Evolutionary conservation across 2,329 filamentous ascomycete genomes (phyloP).

Genomic region (Exophiala bonariae): DNA sequence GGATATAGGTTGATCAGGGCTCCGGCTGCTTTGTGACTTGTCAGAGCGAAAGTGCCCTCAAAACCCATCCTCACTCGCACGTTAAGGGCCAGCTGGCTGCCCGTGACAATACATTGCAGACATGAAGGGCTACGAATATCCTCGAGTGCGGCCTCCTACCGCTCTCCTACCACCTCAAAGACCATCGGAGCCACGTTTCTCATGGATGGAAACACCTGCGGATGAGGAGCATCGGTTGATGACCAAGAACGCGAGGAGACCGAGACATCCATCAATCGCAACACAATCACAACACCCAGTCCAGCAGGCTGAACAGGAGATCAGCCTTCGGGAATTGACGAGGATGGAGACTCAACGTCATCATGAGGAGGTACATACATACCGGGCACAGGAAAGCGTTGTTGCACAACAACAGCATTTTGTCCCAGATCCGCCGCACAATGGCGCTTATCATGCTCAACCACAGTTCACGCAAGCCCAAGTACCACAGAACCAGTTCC

Average conservation of each 20-base stretch:
- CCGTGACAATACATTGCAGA: conserved; percentile 2
- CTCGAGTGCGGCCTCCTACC: conserved; percentile 22
- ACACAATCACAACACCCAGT: background rate
- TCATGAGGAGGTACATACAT: conserved; percentile 1
- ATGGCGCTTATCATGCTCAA: conserved; percentile 6
- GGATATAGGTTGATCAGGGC: conserved; percentile 6
- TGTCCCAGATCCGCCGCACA: conserved; percentile 5
- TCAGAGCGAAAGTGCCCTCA: too few relatives aligned
- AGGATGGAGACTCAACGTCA: conserved; percentile 15
- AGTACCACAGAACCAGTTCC: background rate
- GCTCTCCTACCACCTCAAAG: conserved; percentile 15
- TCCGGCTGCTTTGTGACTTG: too few relatives aligned
- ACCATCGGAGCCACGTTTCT: conserved; percentile 15
- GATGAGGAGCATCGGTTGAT: conserved; percentile 18
- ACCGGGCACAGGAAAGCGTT: conserved; percentile 9
- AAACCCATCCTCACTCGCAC: too few relatives aligned
- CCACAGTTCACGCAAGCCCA: background rate
- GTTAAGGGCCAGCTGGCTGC: conserved; percentile 13
- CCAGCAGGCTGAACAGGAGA: conserved; percentile 1
- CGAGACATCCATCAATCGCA: background rate
- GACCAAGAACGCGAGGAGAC: conserved; percentile 8
- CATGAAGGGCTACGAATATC: conserved; percentile 25
- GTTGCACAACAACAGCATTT: conserved; percentile 15
- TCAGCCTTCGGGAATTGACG: background rate
- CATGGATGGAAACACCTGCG: conserved; percentile 23